Base-by-base conservation (phyloP, 2,329 filamentous ascomycete species). In the Botrytis galanthina region DNA sequence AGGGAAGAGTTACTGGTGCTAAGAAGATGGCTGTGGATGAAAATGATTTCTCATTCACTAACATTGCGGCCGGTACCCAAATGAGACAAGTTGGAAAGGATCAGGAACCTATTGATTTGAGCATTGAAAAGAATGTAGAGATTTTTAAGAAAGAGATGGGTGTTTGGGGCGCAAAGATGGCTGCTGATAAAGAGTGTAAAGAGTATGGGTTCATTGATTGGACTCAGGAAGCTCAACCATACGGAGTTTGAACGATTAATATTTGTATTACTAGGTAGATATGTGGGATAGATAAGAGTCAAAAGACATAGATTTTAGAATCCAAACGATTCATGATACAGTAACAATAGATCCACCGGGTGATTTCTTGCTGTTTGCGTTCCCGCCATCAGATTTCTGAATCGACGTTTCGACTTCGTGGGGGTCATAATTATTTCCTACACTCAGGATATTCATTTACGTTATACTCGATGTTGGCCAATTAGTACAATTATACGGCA, bases 31-130 rank as follows among this genome's bases (percentile, higher is more conserved):
- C 83, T 46, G 74, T 87, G 3, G 85, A 87, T 66, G 84, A 87
- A 57, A 81, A 87, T 51, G 82, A 90, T 75, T 89, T 90, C 75
- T 84, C 72, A 18, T 26, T 77, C 26, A 74, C 74, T 2, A 77
- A 76, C 57, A 63, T 77, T 48, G 75, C 74, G 32, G 77, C 78
- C 61, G 78, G 78, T 5, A 77, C 77, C 1, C 79, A 80, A 42
- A 80, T 80, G 51, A 57, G 74, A 39, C 86, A 88, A 79, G 78
- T 88, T 20, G 86, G 86, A 18, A 86, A 86, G 78, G 85, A 86
- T 71, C 81, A 86, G 72, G 81, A 86, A 78, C 87, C 87, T 5
- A 84, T 88, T 68, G 86, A 89, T 78, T 77, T 88, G 68, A 86
- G 84, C 26, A 77, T 82, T 20, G 80, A 85, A 76, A 82, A 84